These are phyloP conservation scores for Triticum timopheevii DNA, from an alignment of 176 grass and related monocot species.

Conservation along the genomic window DNA sequence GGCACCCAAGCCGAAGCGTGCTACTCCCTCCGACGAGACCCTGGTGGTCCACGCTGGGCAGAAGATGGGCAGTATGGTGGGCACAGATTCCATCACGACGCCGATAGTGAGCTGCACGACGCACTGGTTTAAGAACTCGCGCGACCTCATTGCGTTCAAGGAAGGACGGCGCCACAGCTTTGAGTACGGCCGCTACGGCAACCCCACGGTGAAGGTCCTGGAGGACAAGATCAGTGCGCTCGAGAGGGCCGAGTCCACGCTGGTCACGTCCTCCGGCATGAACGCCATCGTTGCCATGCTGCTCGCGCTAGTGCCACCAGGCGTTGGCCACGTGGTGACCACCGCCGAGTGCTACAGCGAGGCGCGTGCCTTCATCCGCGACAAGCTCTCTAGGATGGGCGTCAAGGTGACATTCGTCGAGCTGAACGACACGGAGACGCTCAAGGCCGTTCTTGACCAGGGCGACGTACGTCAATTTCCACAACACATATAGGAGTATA, in stretches of 20 bases:
- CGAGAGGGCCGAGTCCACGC: constrained; percentile 55
- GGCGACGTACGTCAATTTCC: too few relatives aligned
- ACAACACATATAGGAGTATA: too few relatives aligned
- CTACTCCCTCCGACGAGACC: constrained; percentile 20
- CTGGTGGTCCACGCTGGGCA: constrained; percentile 74
- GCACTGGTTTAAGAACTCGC: constrained; percentile 61
- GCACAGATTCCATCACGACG: constrained; percentile 57
- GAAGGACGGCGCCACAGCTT: constrained; percentile 67
- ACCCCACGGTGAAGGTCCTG: constrained; percentile 64
- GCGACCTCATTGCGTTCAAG: constrained; percentile 71
- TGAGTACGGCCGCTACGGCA: constrained; percentile 66
- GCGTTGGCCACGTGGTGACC: constrained; percentile 40
- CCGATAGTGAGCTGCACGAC: constrained; percentile 68
- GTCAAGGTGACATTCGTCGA: constrained; percentile 59
- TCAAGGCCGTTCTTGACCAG: too few relatives aligned
- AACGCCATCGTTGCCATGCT: constrained; percentile 61
- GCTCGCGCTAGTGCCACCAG: constrained; percentile 43
- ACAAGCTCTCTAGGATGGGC: constrained; percentile 59
- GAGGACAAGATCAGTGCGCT: constrained; percentile 75
- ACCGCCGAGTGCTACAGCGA: constrained; percentile 64
- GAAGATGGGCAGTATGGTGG: constrained; percentile 19
- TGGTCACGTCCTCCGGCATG: constrained; percentile 59
- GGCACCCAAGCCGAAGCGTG: too few relatives aligned
- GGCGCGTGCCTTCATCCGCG: constrained; percentile 52
- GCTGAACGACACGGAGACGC: constrained; percentile 39